Base-by-base conservation (phyloP, 164 flowering plant genomes). In the Taxillus chinensis region DNA sequence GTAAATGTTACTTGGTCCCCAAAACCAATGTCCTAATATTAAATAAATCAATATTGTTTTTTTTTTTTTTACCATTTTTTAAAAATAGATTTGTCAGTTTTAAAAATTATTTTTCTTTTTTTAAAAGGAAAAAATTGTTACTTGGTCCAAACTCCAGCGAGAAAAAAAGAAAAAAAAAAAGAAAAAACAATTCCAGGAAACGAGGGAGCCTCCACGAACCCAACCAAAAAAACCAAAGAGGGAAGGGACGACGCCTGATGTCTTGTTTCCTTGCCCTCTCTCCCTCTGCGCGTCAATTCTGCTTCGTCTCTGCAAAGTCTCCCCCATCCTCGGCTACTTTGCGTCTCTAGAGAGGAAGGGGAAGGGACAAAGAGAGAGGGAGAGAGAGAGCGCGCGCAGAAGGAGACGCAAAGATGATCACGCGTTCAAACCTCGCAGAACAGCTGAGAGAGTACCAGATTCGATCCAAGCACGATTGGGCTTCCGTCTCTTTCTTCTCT, bases 391-490 rank as follows among this genome's bases (percentile, higher is more conserved):
- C 1, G 14, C 8, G 56, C 12, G 56, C 8, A n/a, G 41, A 7
- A 38, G 54, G 3, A 45, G 45, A 50, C 50, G 61, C 43, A 66
- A 73, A 56, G 48, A 89, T 89, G 96, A 89, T 92, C 53, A 92
- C 98, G 69, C 81, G 98, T 64, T 86, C 95, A 70, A 89, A 89
- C 76, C 74, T 92, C 60, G 96, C 89, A 5, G 96, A 89, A 61
- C 96, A 92, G 79, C 75, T 92, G 50, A 73, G 95, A 62, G 98
- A 89, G 73, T 92, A 92, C 61, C 98, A 92, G 83, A 81, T 77
- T 77, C 85, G 96, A 73, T 87, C 98, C n/a, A 92, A 92, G 76
- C 80, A 87, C 61, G 96, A 92, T 27, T 92, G 92, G 96, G 86
- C 96, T 48, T 87, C 98, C 55, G 79, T 82, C 64, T 89, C 96